These are phyloP conservation scores for Plasmopara muralis DNA, from an alignment of 352 stramenopile genomes.

Conservation along the genomic window DNA sequence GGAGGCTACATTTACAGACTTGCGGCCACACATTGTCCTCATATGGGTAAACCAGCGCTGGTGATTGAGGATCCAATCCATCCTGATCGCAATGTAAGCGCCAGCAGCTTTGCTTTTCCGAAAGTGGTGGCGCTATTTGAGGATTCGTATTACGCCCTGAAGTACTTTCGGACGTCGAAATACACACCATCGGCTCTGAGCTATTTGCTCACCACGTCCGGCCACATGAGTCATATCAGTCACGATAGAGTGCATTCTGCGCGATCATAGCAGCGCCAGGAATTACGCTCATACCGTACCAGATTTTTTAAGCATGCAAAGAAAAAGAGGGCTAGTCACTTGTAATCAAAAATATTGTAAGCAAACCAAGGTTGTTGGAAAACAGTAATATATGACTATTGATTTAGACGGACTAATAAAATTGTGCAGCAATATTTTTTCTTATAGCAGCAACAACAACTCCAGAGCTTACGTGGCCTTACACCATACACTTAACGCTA, in stretches of 20 bases:
- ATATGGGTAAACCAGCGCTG: conserved; percentile 59
- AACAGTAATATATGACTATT: too few relatives aligned
- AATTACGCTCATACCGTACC: neutral
- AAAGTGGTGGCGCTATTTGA: conserved; percentile 82
- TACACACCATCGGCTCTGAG: conserved; percentile 75
- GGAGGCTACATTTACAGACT: conserved; percentile 82
- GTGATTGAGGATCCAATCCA: conserved; percentile 88
- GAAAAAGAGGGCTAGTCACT: neutral
- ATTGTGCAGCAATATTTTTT: too few relatives aligned
- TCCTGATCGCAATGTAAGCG: conserved; percentile 78
- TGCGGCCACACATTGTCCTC: conserved; percentile 37
- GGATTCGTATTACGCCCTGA: conserved; percentile 78
- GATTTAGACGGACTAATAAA: too few relatives aligned
- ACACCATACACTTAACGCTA: too few relatives aligned
- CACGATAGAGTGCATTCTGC: conserved; percentile 17
- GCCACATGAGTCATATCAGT: conserved; percentile 39
- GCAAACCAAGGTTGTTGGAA: too few relatives aligned
- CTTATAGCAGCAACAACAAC: too few relatives aligned
- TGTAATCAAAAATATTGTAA: too few relatives aligned
- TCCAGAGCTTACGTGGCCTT: too few relatives aligned
- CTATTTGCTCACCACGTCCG: conserved; percentile 64
- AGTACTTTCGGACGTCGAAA: conserved; percentile 73
- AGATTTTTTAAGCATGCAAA: neutral
- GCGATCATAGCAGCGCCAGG: conserved; percentile 16
- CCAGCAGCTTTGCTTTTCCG: conserved; percentile 81